These are phyloP conservation scores for Phytophthora europaea DNA, from an alignment of 352 stramenopile genomes.

Conservation along the genomic window DNA sequence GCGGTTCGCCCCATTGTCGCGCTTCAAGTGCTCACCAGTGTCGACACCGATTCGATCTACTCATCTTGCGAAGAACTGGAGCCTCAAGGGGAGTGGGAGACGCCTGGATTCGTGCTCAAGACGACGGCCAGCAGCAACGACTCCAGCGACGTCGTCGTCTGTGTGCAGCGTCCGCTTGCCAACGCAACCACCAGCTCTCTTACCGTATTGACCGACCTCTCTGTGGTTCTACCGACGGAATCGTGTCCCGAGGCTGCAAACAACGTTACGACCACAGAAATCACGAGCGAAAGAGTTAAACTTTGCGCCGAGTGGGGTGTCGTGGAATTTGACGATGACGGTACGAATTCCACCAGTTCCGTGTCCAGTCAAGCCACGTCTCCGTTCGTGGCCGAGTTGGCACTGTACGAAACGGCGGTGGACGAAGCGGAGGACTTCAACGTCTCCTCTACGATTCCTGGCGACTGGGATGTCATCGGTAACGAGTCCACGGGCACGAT, in stretches of 20 bases:
- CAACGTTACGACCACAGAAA: slow-evolving; percentile 30
- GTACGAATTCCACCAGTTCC: slow-evolving; percentile 9
- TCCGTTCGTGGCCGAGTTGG: slow-evolving; percentile 38
- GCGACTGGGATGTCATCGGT: slow-evolving; percentile 35
- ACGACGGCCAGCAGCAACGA: slow-evolving; percentile 27
- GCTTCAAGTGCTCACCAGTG: slow-evolving; percentile 43
- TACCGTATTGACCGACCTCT: slow-evolving; percentile 34
- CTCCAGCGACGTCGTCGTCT: slow-evolving; percentile 40
- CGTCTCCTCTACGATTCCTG: slow-evolving; percentile 33
- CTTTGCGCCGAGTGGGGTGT: slow-evolving; percentile 36
- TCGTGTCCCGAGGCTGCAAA: slow-evolving; percentile 18
- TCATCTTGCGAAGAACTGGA: slow-evolving; percentile 33
- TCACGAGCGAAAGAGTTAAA: slow-evolving; percentile 34
- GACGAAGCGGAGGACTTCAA: slow-evolving; percentile 29
- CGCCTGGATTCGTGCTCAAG: slow-evolving; percentile 35
- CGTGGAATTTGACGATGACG: slow-evolving; percentile 28
- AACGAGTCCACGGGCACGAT: slow-evolving; percentile 21
- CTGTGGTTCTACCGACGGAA: slow-evolving; percentile 26
- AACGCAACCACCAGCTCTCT: slow-evolving; percentile 21
- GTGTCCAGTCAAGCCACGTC: slow-evolving; percentile 28
- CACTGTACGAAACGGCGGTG: slow-evolving; percentile 34
- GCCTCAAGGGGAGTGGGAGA: slow-evolving; percentile 31
- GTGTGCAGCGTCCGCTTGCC: slow-evolving; percentile 26
- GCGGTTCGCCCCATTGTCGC: slow-evolving; percentile 45
- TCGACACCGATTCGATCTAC: slow-evolving; percentile 28